Base-by-base conservation (phyloP, 805 yeast species). In the Metschnikowia baotianmanensis region DNA sequence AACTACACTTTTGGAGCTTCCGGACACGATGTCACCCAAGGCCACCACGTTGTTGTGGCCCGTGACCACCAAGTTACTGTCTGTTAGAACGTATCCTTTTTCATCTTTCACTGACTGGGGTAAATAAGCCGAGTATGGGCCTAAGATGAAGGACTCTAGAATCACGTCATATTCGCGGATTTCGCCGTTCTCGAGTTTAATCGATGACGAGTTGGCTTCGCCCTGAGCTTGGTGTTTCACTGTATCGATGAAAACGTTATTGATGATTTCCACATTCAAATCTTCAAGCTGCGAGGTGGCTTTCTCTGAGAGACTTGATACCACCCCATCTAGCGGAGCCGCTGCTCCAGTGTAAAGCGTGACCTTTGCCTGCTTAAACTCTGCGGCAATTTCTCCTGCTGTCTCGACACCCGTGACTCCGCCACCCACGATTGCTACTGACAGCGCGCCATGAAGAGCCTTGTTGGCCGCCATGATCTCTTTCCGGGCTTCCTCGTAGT, bases 381-480 rank as follows among this genome's bases (percentile, higher is more conserved):
- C 37, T 15, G 24, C 42, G 3, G 60, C 70, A 23, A 68, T 49
- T 39, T 68, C 74, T 9, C 67, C 70, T 6, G 69, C 62, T 10
- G 53, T 32, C 43, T 69, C 73, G 9, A 66, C 69, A 4, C 70
- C 71, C 12, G 70, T 61, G 16, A 60, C 43, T n/a, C 70, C 71
- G 15, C 64, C 71, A 3, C 71, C 74, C n/a, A 69, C 32, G 5
- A 69, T 47, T 1, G 70, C 72, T 15, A 68, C 58, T 7, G 50
- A 38, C 20, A 52, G 47, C 7, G 70, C 61, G 3, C 39, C 10
- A 31, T 49, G 46, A 17, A 63, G 40, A 21, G 46, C 28, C 9
- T 36, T 19, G 23, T 45, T 28, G 16, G 61, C 46, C 21, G 47
- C 35, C 37, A 51, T 31, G 21, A 61, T 23, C 4, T 52, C 51